Conservation (phyloP, 805 yeast genomes). For the Lachancea quebecensis region DNA sequence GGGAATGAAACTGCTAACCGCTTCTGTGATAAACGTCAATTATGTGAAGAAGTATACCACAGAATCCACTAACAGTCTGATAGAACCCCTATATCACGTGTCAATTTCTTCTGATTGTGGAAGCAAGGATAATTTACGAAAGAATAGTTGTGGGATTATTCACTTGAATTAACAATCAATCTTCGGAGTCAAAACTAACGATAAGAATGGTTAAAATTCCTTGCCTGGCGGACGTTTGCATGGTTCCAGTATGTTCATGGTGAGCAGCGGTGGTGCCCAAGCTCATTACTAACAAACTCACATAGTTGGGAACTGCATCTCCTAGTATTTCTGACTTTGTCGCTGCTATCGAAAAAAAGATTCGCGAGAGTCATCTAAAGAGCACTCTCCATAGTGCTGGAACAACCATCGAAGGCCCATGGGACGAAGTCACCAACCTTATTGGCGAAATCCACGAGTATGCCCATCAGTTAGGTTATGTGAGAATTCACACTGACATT, state of each 20-base stretch:
- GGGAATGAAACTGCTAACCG: too few relatives aligned
- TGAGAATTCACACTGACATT: conserved; percentile 78
- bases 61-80: too few relatives aligned
- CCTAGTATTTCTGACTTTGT: conserved; percentile 81
- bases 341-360: conserved; percentile 58
- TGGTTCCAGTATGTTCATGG: conserved; percentile 60
- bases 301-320: conserved; percentile 64
- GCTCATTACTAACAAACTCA: not conserved
- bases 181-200: too few relatives aligned
- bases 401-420: conserved; percentile 85
- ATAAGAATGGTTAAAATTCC: conserved; percentile 32
- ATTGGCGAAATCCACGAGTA: conserved; percentile 73
- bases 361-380: conserved; percentile 54
- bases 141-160: too few relatives aligned
- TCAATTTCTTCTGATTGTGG: too few relatives aligned
- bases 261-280: not conserved
- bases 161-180: too few relatives aligned
- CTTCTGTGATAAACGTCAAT: too few relatives aligned
- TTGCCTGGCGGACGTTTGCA: conserved; percentile 81
- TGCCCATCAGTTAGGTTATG: conserved; percentile 64
- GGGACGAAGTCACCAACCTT: conserved; percentile 77
- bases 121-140: too few relatives aligned
- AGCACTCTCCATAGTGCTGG: conserved; percentile 86
- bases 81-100: too few relatives aligned
- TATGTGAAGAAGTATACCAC: too few relatives aligned